phyloP scores from a whole-genome alignment of 495 filamentous ascomycete species.

The Aspergillus incahuasiensis region DNA sequence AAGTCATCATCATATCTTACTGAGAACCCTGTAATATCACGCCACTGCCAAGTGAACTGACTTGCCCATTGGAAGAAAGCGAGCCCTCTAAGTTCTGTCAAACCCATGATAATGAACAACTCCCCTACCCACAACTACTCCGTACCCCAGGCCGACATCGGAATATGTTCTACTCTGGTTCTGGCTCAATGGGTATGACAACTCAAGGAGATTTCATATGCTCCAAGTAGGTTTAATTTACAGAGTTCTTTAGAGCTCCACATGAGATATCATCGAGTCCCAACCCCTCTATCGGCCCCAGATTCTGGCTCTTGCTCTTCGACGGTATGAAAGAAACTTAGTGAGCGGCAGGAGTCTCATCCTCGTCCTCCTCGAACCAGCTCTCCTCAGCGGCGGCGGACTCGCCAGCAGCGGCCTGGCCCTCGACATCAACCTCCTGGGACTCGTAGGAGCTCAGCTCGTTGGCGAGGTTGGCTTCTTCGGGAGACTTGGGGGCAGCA shows the following conservation, averaged over 20 bases:
- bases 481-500: constrained; percentile 76
- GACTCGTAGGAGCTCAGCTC: constrained; percentile 90
- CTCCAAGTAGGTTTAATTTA: constrained; percentile 46
- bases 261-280: constrained; percentile 26
- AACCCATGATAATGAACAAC: constrained; percentile 2
- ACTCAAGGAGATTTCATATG: constrained; percentile 27
- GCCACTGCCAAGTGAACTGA: background rate
- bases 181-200: background rate
- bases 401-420: constrained; percentile 58
- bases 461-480: constrained; percentile 84
- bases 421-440: constrained; percentile 92
- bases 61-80: background rate
- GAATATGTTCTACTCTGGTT: background rate
- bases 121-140: too few relatives aligned
- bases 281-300: constrained; percentile 24
- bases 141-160: background rate
- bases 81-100: background rate
- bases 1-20: background rate
- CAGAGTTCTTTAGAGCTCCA: constrained; percentile 35
- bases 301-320: constrained; percentile 27
- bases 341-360: constrained; percentile 48
- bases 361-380: constrained; percentile 67
- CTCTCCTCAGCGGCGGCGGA: constrained; percentile 57
- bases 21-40: background rate
- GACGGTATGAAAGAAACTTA: constrained; percentile 31